Percentiles rank a stretch among this genome's conserved stretches.
phyloP scores from a whole-genome alignment of 1,284 basidiomycete genomes.

The Ustilago xerochloae region DNA sequence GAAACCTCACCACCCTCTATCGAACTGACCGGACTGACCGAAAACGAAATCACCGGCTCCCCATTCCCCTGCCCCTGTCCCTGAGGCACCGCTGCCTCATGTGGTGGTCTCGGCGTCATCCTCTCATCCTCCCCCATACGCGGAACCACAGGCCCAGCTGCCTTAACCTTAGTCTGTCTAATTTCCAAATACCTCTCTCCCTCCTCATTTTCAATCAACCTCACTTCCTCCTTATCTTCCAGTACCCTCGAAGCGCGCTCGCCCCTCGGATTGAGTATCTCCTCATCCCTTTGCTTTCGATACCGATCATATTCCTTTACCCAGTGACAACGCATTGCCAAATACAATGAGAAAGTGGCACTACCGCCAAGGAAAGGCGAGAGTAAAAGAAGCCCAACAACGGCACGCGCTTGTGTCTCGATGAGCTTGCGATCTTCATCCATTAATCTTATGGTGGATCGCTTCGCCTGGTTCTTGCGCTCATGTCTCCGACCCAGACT shows the following conservation, averaged over 20 bases:
- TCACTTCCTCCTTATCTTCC: conserved; percentile 71
- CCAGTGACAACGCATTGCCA: conserved; percentile 35
- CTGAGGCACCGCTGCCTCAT: background rate
- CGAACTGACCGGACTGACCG: background rate
- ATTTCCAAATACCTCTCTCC: conserved; percentile 30
- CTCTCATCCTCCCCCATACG: background rate
- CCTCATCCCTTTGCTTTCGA: conserved; percentile 1
- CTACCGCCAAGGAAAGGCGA: conserved; percentile 39
- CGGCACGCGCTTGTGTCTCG: conserved; percentile 30
- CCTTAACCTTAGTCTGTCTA: conserved; percentile 21
- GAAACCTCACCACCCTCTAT: no score
- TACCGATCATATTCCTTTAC: conserved; percentile 17
- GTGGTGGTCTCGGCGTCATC: background rate
- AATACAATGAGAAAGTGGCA: conserved; percentile 34
- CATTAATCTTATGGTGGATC: conserved; percentile 8
- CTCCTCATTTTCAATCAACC: conserved; percentile 49
- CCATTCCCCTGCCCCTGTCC: no score
- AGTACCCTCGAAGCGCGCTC: conserved; percentile 57
- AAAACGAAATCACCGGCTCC: background rate
- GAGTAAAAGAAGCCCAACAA: conserved; percentile 16
- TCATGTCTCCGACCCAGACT: no score
- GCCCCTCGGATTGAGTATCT: background rate
- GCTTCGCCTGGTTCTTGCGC: background rate
- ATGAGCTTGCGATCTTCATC: conserved; percentile 19
- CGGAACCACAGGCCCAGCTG: background rate